These are phyloP conservation scores for Cyclotella cryptica DNA, from an alignment of 108 stramenopile genomes.

Conservation along the genomic window DNA sequence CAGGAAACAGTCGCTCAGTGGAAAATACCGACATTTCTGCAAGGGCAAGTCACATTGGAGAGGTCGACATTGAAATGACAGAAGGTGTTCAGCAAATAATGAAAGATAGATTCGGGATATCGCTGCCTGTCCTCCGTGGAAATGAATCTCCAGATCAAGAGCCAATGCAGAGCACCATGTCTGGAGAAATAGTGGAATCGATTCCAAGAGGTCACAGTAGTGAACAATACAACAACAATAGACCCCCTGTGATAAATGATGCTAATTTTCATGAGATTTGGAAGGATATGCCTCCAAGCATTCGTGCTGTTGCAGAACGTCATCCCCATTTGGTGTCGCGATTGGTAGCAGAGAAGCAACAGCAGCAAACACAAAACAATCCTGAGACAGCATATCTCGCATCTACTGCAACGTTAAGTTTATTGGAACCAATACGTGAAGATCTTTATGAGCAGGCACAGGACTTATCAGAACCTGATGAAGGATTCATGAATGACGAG, in stretches of 20 bases:
- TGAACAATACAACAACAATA: not conserved
- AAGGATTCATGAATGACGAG: not conserved
- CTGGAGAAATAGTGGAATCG: not conserved
- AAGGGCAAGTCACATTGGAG: not conserved
- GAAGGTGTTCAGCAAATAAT: constrained; percentile 50
- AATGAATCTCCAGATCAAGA: not conserved
- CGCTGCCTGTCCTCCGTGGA: constrained; percentile 47
- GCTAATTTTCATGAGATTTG: constrained; percentile 29
- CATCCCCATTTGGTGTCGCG: constrained; percentile 58
- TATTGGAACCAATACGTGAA: not conserved
- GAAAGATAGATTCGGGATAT: constrained; percentile 66
- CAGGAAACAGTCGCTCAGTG: not conserved
- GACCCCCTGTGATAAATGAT: not conserved
- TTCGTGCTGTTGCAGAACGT: constrained; percentile 64
- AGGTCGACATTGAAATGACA: constrained; percentile 17
- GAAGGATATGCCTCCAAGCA: constrained; percentile 59
- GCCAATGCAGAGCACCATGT: not conserved
- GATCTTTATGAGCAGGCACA: not conserved
- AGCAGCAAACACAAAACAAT: not conserved
- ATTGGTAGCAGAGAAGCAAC: constrained; percentile 27
- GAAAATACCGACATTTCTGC: not conserved
- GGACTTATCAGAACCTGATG: not conserved
- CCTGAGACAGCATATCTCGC: no score
- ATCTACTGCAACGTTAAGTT: not conserved
- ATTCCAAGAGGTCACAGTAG: not conserved